Conservation (phyloP, 306 rosid species). For the Herpetospermum pedunculosum region DNA sequence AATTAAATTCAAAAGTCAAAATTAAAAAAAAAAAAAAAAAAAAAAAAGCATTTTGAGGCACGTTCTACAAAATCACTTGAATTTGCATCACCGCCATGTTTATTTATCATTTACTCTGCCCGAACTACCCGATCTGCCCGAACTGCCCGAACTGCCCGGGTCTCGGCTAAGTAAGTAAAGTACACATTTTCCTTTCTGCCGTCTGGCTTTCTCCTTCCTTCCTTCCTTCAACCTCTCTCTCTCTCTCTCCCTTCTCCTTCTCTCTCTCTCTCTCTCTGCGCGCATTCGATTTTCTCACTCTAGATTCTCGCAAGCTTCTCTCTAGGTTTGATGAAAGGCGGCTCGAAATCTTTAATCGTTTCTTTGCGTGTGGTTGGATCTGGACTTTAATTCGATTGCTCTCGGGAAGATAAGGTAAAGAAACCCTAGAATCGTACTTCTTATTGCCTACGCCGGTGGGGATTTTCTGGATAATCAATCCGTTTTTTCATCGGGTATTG, state of each 20-base stretch:
- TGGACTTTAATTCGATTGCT: constrained; percentile 13
- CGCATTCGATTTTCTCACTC: constrained; percentile 21
- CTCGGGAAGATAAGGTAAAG: constrained; percentile 3
- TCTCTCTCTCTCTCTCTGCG: constrained; percentile 21
- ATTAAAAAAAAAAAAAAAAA: constrained; percentile 6
- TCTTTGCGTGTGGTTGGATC: constrained; percentile 19
- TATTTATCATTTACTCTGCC: constrained; percentile 31
- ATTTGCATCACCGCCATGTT: constrained; percentile 17
- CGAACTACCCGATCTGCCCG: constrained; percentile 37
- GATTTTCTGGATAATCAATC: background rate
- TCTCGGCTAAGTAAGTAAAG: constrained; percentile 23
- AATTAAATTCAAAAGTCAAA: constrained; percentile 10
- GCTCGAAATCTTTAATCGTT: constrained; percentile 16
- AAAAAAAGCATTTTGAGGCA: constrained; percentile 16
- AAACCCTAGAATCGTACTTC: background rate
- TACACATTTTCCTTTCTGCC: constrained; percentile 22
- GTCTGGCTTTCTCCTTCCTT: constrained; percentile 19
- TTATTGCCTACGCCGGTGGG: background rate
- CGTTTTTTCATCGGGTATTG: background rate
- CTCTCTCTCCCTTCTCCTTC: background rate
- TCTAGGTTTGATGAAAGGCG: constrained; percentile 22
- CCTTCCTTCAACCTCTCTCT: background rate
- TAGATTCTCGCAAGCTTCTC: constrained; percentile 12
- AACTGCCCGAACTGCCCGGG: constrained; percentile 14
- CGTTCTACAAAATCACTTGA: constrained; percentile 13